Conservation (phyloP, 1,284 basidiomycete species). For the Cutaneotrichosporon cutaneum region DNA sequence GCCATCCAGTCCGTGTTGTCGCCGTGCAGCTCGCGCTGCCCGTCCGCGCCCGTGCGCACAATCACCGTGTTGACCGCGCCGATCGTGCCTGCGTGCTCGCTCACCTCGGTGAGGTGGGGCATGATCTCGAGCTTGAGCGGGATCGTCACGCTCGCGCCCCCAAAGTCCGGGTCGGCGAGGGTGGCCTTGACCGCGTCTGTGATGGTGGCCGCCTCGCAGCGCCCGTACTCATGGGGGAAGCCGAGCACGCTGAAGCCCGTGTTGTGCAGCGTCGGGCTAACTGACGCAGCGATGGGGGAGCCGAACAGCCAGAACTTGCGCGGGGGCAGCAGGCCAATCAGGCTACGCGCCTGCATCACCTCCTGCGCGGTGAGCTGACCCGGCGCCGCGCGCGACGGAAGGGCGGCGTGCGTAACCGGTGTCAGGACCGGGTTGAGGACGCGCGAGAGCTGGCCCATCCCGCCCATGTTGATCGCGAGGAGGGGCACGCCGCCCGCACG, state of each 20-base stretch:
- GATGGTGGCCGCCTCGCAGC: slow-evolving; percentile 72
- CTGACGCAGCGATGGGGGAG: slow-evolving; percentile 80
- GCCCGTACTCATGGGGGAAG: slow-evolving; percentile 73
- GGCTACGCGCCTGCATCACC: slow-evolving; percentile 75
- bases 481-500: slow-evolving; percentile 66
- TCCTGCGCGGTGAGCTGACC: slow-evolving; percentile 87
- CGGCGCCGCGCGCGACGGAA: slow-evolving; percentile 82
- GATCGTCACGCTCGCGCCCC: slow-evolving; percentile 94
- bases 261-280: slow-evolving; percentile 93
- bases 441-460: slow-evolving; percentile 82
- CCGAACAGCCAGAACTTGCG: slow-evolving; percentile 84
- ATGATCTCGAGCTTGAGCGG: slow-evolving; percentile 89
- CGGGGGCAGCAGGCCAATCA: slow-evolving; percentile 73
- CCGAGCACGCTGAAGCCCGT: slow-evolving; percentile 78
- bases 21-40: slow-evolving; percentile 64
- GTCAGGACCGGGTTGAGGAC: slow-evolving; percentile 82
- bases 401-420: slow-evolving; percentile 82
- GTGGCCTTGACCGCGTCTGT: slow-evolving; percentile 66
- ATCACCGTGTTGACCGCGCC: slow-evolving; percentile 93
- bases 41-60: slow-evolving; percentile 56
- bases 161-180: slow-evolving; percentile 71
- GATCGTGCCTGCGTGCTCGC: slow-evolving; percentile 74
- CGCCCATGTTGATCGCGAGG: slow-evolving; percentile 92
- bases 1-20: slow-evolving; percentile 95
- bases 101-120: slow-evolving; percentile 70